phyloP scores from a whole-genome alignment of 805 yeast genomes.

The Pichia gijzeniarum region DNA sequence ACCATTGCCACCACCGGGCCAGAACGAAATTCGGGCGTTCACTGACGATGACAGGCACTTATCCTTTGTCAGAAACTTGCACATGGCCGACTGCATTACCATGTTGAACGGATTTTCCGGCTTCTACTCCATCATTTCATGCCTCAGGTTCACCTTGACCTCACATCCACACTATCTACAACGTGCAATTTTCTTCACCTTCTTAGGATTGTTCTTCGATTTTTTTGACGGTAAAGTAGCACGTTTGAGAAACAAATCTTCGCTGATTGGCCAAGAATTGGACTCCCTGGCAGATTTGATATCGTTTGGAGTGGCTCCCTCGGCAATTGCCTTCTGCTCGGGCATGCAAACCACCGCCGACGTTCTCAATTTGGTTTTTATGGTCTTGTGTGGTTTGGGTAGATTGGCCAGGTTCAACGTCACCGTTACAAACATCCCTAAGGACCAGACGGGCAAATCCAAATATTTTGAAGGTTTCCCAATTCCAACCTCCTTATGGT shows the following conservation, averaged over 20 bases:
- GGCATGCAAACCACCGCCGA: constrained; percentile 86
- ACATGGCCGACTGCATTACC: constrained; percentile 94
- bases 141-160: constrained; percentile 73
- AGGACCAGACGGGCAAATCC: constrained; percentile 80
- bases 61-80: constrained; percentile 78
- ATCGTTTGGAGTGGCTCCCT: constrained; percentile 95
- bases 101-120: constrained; percentile 92
- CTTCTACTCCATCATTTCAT: constrained; percentile 81
- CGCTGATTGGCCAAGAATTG: constrained; percentile 94
- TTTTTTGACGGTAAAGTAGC: constrained; percentile 98
- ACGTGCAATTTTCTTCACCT: constrained; percentile 81
- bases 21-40: constrained; percentile 69
- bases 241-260: constrained; percentile 82
- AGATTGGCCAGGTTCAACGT: constrained; percentile 94
- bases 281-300: constrained; percentile 94
- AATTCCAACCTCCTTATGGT: constrained; percentile 76
- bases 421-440: constrained; percentile 87
- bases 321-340: constrained; percentile 82
- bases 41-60: constrained; percentile 81
- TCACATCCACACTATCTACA: constrained; percentile 65
- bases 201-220: constrained; percentile 91
- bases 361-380: constrained; percentile 65
- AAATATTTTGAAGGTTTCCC: constrained; percentile 95
- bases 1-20: constrained; percentile 71
- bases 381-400: constrained; percentile 89